Percentiles rank a stretch among this genome's conserved stretches.
phyloP scores from a whole-genome alignment of 2,329 filamentous ascomycete genomes.

The Fusarium globosum region DNA sequence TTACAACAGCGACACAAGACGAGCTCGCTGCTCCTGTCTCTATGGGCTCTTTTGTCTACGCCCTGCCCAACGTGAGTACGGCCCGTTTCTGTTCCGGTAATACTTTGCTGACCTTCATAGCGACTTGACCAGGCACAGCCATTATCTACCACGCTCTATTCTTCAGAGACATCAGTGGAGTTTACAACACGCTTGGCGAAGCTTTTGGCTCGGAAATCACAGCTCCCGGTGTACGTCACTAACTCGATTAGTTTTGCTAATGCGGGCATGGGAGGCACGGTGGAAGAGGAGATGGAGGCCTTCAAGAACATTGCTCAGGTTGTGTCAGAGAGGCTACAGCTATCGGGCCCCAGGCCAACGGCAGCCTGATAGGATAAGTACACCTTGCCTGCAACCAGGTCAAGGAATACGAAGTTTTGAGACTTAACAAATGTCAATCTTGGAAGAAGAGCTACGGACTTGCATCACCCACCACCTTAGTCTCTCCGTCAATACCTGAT shows the following conservation, averaged over 20 bases:
- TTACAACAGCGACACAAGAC: constrained; percentile 68
- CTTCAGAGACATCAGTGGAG: constrained; percentile 80
- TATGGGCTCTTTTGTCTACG: constrained; percentile 93
- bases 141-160: constrained; percentile 83
- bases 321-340: constrained; percentile 55
- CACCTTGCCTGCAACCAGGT: not conserved
- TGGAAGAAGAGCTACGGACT: not conserved
- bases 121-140: constrained; percentile 68
- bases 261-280: constrained; percentile 79
- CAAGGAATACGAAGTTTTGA: not conserved
- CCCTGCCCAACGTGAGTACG: constrained; percentile 82
- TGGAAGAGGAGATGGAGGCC: constrained; percentile 95
- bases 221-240: constrained; percentile 86
- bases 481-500: not conserved
- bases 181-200: constrained; percentile 89
- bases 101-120: constrained; percentile 48
- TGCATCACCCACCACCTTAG: not conserved
- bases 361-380: not conserved
- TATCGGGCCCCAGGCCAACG: constrained; percentile 21
- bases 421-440: not conserved
- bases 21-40: constrained; percentile 62
- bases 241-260: constrained; percentile 84
- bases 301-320: constrained; percentile 80
- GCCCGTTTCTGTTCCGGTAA: constrained; percentile 7
- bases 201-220: constrained; percentile 78